Conservation (phyloP, 2,329 filamentous ascomycete genomes). For the Periconia sp. region DNA sequence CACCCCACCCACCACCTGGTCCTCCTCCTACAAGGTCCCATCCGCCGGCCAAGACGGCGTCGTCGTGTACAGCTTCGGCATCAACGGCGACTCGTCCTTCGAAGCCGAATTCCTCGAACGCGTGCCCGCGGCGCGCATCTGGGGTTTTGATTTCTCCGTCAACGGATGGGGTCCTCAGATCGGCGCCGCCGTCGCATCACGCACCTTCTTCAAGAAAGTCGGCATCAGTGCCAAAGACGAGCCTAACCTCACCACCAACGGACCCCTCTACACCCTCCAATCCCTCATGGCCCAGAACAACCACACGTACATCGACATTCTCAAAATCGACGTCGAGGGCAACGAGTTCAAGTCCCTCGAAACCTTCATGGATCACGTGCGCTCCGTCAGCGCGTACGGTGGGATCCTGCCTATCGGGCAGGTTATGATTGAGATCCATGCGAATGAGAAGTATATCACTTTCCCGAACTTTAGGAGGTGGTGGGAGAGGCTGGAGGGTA, state of each 20-base stretch:
- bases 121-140: slow-evolving; percentile 32
- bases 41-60: slow-evolving; percentile 21
- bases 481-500: slow-evolving; percentile 37
- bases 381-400: slow-evolving; percentile 17
- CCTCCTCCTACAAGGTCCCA: slow-evolving; percentile 4
- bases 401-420: slow-evolving; percentile 32
- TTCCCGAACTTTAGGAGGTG: slow-evolving; percentile 32
- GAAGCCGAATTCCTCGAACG: slow-evolving; percentile 39
- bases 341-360: slow-evolving; percentile 34
- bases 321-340: slow-evolving; percentile 39
- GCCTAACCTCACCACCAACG: slow-evolving; percentile 10
- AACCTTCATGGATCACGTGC: slow-evolving; percentile 34
- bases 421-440: slow-evolving; percentile 38
- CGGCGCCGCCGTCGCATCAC: slow-evolving; percentile 10
- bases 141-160: slow-evolving; percentile 38
- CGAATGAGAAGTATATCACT: slow-evolving; percentile 26
- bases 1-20: slow-evolving; percentile 17
- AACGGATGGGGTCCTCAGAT: slow-evolving; percentile 35
- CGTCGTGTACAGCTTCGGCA: slow-evolving; percentile 37
- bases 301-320: slow-evolving; percentile 37
- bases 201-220: slow-evolving; percentile 34
- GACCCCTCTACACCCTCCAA: slow-evolving; percentile 33
- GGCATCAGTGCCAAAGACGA: slow-evolving; percentile 31
- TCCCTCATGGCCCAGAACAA: slow-evolving; percentile 34
- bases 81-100: slow-evolving; percentile 37